Evolutionary conservation across 148 eudicot genomes (phyloP).

Genomic region (Persicaria tinctoria): DNA sequence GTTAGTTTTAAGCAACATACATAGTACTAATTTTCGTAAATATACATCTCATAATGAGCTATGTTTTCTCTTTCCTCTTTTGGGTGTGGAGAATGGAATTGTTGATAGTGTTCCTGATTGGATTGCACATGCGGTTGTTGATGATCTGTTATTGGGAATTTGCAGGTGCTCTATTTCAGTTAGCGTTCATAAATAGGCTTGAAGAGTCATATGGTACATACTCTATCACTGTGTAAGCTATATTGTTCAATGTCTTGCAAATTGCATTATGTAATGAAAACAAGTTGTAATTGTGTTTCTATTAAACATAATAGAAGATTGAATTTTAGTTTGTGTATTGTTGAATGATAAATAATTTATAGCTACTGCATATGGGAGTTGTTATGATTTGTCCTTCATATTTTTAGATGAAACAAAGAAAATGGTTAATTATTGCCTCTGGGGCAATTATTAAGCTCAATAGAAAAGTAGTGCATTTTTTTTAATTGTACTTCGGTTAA

Average conservation of each 20-base stretch:
- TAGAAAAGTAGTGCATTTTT: background rate
- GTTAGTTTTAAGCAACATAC: background rate
- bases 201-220: slow-evolving; percentile 71
- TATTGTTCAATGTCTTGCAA: slow-evolving; percentile 8
- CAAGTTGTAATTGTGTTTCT: background rate
- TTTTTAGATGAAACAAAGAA: background rate
- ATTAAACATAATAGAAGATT: background rate
- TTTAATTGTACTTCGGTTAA: too few species aligned
- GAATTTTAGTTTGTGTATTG: background rate
- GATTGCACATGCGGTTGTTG: background rate
- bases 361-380: background rate
- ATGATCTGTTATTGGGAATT: slow-evolving; percentile 1
- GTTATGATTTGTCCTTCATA: background rate
- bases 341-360: background rate
- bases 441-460: background rate
- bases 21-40: background rate
- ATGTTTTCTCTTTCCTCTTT: background rate
- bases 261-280: slow-evolving; percentile 13
- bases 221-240: background rate
- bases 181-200: slow-evolving; percentile 64
- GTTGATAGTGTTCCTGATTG: background rate
- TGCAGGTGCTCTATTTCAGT: slow-evolving; percentile 75
- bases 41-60: background rate
- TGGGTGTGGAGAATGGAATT: background rate
- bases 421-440: background rate